Base-by-base conservation (phyloP, 805 yeast species). In the Blastobotrys peoriensis region DNA sequence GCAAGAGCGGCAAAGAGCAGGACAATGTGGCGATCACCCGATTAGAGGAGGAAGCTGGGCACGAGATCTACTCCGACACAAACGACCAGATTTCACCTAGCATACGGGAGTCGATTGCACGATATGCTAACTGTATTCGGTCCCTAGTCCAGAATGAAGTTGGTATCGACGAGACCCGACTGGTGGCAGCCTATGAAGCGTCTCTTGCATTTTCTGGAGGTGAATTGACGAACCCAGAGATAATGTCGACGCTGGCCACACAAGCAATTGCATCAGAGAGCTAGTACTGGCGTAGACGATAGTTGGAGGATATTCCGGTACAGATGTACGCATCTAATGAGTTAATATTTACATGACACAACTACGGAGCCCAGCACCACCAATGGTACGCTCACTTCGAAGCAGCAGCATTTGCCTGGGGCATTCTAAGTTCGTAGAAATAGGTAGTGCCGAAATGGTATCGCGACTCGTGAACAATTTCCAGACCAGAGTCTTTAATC, bases 61-160 rank as follows among this genome's bases (percentile, higher is more conserved):
- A 94, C 93, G 95, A 89, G 60, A 91, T 93, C 34, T 93, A 93
- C 67, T 81, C 91, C 42, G 98, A 94, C 64, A 75, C 76, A 47
- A 94, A 93, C 60, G 96, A 87, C 51, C 65, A 67, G 17, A 80
- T 93, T 17, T 68, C 84, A 4, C 65, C 71, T 22, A 69, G 75
- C 15, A 71, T 78, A 15, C 76, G 91, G 52, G 76, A 74, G 48
- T 83, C 87, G 5, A 89, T 93, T 25, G 75, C 94, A 2, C 72
- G 98, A 50, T 93, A 93, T 63, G 76, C 83, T 41, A 87, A 87
- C 62, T 89, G 93, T 52, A 71, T 93, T 41, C 76, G 78, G 57
- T 91, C 95, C 0, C 69, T 93, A 48, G 83, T 86, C n/a, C 75
- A 74, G 54, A 81, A 88, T 53, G 95, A 86, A 58, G 75, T 93